These are phyloP conservation scores for Chlorella variabilis DNA, from an alignment of 163 green algal species.

Conservation along the genomic window DNA sequence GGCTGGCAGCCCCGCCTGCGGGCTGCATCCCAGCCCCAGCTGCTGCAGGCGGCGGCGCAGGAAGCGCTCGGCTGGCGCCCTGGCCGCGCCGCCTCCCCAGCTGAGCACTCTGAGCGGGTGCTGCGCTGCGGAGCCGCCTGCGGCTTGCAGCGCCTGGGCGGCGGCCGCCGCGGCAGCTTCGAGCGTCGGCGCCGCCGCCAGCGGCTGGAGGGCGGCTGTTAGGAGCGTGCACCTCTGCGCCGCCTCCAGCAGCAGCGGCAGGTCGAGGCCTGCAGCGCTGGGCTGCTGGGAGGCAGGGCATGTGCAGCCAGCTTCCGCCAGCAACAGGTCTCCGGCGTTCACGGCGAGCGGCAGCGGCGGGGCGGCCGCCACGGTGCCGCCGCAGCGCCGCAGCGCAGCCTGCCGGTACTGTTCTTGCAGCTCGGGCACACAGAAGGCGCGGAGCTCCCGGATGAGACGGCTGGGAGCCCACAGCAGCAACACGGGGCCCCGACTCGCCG, in stretches of 20 bases:
- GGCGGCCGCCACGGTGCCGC: too few species aligned
- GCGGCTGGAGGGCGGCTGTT: background rate
- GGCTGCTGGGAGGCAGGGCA: too few species aligned
- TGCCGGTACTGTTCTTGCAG: background rate
- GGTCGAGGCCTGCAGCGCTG: background rate
- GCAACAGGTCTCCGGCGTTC: too few species aligned
- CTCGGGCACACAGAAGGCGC: conserved; percentile 20
- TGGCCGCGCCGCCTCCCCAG: background rate
- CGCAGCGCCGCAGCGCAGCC: too few species aligned
- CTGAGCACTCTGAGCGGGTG: conserved; percentile 2
- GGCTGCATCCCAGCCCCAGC: background rate
- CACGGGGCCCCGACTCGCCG: background rate
- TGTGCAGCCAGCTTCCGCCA: too few species aligned
- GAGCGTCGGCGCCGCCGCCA: background rate
- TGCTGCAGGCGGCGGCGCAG: conserved; percentile 18
- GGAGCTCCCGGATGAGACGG: conserved; percentile 19
- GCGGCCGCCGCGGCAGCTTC: conserved; percentile 1
- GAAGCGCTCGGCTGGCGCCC: background rate
- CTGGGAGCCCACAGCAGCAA: background rate
- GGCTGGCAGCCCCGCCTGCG: background rate
- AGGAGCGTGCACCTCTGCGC: background rate
- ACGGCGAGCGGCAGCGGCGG: background rate
- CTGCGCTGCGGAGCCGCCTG: background rate
- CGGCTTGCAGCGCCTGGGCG: background rate
- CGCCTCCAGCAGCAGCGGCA: background rate